phyloP scores from a whole-genome alignment of 768 basidiomycete species.

The Hericium alpestre region DNA sequence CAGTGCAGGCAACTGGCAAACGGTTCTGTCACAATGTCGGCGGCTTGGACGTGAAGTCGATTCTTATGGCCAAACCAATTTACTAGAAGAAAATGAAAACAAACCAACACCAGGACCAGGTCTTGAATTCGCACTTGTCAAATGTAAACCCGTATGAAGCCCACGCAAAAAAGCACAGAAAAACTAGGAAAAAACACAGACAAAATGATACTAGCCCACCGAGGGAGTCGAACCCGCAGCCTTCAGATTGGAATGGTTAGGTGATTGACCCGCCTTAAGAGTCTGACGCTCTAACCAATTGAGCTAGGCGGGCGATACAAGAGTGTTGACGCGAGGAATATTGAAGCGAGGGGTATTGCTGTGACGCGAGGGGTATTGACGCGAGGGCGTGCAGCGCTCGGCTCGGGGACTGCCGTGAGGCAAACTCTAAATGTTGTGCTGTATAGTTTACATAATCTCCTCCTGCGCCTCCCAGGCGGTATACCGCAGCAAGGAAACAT shows the following conservation, averaged over 20 bases:
- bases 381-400: no score
- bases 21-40: no score
- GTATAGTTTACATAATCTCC: conserved; percentile 10
- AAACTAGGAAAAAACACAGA: conserved; percentile 10
- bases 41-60: no score
- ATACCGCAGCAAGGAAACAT: no score
- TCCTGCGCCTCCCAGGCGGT: neutral
- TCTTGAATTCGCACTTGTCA: no score
- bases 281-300: conserved; percentile 62
- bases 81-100: no score
- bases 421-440: conserved; percentile 8
- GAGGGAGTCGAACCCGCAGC: conserved; percentile 58
- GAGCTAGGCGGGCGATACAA: conserved; percentile 45
- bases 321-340: neutral
- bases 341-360: neutral
- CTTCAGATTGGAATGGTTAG: conserved; percentile 31
- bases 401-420: neutral
- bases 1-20: no score
- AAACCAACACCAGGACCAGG: no score
- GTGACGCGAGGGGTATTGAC: neutral
- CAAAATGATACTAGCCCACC: conserved; percentile 34
- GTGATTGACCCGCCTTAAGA: conserved; percentile 26
- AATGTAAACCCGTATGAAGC: no score
- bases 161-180: neutral
- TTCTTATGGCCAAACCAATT: no score